Conservation (phyloP, 2,329 filamentous ascomycete species). For the Monilinia fructicola region DNA sequence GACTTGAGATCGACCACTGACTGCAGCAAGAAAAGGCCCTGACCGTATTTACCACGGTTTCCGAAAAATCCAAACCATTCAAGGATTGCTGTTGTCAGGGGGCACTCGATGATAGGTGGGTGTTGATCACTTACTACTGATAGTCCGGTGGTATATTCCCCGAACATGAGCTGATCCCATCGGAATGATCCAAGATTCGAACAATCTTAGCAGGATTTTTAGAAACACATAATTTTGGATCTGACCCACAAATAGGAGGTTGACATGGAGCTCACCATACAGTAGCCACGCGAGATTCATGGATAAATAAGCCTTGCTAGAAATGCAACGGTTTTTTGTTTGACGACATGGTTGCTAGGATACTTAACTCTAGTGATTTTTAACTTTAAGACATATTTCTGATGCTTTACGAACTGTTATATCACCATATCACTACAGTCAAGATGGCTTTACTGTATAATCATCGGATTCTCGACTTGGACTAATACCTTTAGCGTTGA, state of each 20-base stretch:
- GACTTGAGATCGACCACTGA: neutral
- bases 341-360: neutral
- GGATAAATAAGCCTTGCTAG: constrained; percentile 21
- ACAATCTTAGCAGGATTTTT: constrained; percentile 2
- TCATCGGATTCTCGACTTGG: too few species aligned
- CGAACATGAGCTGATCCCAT: constrained; percentile 20
- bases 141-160: constrained; percentile 6
- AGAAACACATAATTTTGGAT: neutral
- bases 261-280: constrained; percentile 1
- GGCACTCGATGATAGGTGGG: neutral
- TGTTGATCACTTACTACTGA: neutral
- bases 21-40: too few species aligned
- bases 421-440: too few species aligned
- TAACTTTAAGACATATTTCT: neutral
- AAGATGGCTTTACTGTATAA: too few species aligned
- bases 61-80: constrained; percentile 18
- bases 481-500: too few species aligned
- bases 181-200: constrained; percentile 11
- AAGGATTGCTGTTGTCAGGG: constrained; percentile 13
- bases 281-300: constrained; percentile 23
- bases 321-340: constrained; percentile 22
- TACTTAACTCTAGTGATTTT: neutral
- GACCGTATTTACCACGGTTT: neutral
- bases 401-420: too few species aligned
- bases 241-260: neutral